These are phyloP conservation scores for Leccinum boreale DNA, from an alignment of 768 basidiomycete genomes.

Conservation along the genomic window DNA sequence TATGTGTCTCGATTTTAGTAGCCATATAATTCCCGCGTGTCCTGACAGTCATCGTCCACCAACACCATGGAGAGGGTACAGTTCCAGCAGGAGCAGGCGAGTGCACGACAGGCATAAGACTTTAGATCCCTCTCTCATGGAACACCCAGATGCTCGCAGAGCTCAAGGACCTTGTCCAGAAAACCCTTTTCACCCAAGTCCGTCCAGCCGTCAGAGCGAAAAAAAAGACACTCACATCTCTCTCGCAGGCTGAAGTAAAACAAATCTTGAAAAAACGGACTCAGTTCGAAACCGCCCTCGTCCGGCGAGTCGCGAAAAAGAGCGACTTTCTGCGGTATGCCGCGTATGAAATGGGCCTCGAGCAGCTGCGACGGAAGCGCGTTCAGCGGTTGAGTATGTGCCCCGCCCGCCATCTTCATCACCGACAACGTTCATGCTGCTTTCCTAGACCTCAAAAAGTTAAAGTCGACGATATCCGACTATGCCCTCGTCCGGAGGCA, in stretches of 20 bases:
- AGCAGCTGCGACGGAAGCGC: slow-evolving; percentile 75
- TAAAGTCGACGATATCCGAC: slow-evolving; percentile 67
- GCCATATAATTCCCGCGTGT: not conserved
- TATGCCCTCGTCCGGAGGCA: slow-evolving; percentile 82
- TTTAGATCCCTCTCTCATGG: slow-evolving; percentile 1
- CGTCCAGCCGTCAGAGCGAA: slow-evolving; percentile 21
- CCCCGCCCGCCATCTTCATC: not conserved
- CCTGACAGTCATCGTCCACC: too few relatives aligned
- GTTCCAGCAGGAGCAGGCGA: slow-evolving; percentile 87
- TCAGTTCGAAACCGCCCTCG: slow-evolving; percentile 75
- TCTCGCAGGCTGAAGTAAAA: slow-evolving; percentile 66
- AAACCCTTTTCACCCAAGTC: slow-evolving; percentile 79
- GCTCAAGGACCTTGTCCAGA: slow-evolving; percentile 88
- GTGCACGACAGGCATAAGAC: slow-evolving; percentile 4
- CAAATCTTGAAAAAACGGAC: slow-evolving; percentile 85
- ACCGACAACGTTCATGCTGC: not conserved
- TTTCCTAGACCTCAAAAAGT: slow-evolving; percentile 29
- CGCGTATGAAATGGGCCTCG: slow-evolving; percentile 88
- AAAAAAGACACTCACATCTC: slow-evolving; percentile 3
- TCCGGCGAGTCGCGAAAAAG: slow-evolving; percentile 82
- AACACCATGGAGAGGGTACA: slow-evolving; percentile 88
- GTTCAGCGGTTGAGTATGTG: slow-evolving; percentile 65
- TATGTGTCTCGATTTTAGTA: not conserved
- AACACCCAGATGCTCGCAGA: slow-evolving; percentile 81
- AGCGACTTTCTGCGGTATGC: slow-evolving; percentile 87